Percentiles rank a stretch among this genome's conserved stretches.
These are phyloP conservation scores for Fusarium oligoseptatum DNA, from an alignment of 2,329 filamentous ascomycete species.

Conservation along the genomic window DNA sequence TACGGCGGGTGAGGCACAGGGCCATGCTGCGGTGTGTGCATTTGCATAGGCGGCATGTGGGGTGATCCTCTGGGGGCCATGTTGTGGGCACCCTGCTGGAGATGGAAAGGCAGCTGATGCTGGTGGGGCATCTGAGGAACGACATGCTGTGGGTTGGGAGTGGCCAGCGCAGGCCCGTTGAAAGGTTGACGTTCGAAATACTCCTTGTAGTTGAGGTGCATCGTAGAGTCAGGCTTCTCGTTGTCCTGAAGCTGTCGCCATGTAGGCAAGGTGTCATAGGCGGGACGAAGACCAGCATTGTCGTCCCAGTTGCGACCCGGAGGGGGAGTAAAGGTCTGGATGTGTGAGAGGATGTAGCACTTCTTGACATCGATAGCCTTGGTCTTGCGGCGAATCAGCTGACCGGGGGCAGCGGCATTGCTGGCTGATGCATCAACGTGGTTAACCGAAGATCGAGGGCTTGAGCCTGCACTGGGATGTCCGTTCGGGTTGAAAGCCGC, in stretches of 20 bases:
- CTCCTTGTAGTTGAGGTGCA: conserved; percentile 78
- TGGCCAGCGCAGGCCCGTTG: conserved; percentile 70
- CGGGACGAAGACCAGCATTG: conserved; percentile 86
- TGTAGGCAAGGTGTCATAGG: conserved; percentile 86
- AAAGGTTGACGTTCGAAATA: conserved; percentile 80
- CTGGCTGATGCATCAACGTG: conserved; percentile 53
- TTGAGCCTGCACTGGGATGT: conserved; percentile 76
- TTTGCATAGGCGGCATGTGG: conserved; percentile 82
- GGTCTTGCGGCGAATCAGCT: conserved; percentile 78
- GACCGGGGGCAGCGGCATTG: conserved; percentile 49
- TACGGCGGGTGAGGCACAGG: conserved; percentile 75
- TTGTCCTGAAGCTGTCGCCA: conserved; percentile 83
- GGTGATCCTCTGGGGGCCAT: conserved; percentile 78
- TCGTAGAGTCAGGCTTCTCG: conserved; percentile 76
- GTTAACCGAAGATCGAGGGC: conserved; percentile 74
- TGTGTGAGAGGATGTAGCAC: conserved; percentile 66
- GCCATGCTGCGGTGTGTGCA: conserved; percentile 79
- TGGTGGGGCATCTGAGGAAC: conserved; percentile 83
- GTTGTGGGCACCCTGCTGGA: conserved; percentile 79
- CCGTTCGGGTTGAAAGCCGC: conserved; percentile 82
- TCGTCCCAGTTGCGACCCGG: conserved; percentile 74
- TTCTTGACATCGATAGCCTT: conserved; percentile 79
- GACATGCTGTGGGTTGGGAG: conserved; percentile 77
- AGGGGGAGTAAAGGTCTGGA: conserved; percentile 67
- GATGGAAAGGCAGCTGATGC: conserved; percentile 85